Base-by-base conservation (phyloP, 257 asterid genomes). In the Fraxinus pennsylvanica region DNA sequence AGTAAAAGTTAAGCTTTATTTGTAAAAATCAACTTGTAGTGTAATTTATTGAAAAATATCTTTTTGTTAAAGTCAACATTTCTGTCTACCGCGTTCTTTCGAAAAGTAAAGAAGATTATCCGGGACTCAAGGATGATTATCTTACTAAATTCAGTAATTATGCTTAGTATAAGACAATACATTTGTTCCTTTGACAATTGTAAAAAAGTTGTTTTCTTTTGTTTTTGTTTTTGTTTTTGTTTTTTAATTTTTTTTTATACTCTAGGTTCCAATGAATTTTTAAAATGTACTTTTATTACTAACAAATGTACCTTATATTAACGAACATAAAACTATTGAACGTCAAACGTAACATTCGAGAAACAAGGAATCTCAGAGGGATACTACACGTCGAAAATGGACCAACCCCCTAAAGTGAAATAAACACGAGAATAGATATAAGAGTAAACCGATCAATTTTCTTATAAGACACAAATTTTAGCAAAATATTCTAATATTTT, bases 11-110 rank as follows among this genome's bases (percentile, higher is more conserved):
- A 14, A 43, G 57, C n/a, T 41, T 10, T 9, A 41, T 41, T 41
- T 8, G 12, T 39, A 1, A n/a, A 8, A 57, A 57, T 19, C 21
- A 57, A 57, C 66, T 0, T 57, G 13, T 7, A n/a, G 29, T 59
- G 67, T n/a, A 8, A 21, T 59, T 7, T 59, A 21, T 3, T 21
- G 0, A 47, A 43, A 43, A 12, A 43, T 10, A 12, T 43, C 52
- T 43, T 43, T 43, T 3, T 43, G 17, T 10, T 43, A 41, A 43
- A 84, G 87, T 84, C 87, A 84, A 84, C 74, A 81, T 45, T 77
- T 78, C 3, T 84, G 85, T 84, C 87, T 74, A 59, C 79, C 87
- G 87, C 81, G 38, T 74, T 63, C 27, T 63, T 63, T 27, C 30
- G 17, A 9, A 63, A 63, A 63, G 69, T 63, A 63, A 29, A 52